phyloP scores from a whole-genome alignment of 164 flowering plant genomes.

The Piper betle region DNA sequence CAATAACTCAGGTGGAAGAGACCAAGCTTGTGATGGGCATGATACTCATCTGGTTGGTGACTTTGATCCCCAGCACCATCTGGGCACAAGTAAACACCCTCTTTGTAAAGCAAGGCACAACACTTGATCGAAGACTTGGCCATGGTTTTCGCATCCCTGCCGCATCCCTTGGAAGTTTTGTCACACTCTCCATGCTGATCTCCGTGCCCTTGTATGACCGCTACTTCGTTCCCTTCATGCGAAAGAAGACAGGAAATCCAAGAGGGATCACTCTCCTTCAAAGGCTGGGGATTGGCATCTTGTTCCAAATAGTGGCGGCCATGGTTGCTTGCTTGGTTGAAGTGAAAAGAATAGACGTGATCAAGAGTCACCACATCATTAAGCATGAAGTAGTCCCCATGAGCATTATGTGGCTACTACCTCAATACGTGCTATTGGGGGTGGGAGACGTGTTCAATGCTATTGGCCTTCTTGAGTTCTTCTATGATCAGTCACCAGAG shows the following conservation, averaged over 20 bases:
- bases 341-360: slow-evolving; percentile 36
- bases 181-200: slow-evolving; percentile 68
- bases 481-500: slow-evolving; percentile 79
- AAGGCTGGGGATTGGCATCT: slow-evolving; percentile 62
- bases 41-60: slow-evolving; percentile 56
- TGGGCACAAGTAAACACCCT: slow-evolving; percentile 84
- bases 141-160: slow-evolving; percentile 58
- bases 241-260: slow-evolving; percentile 48
- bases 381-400: slow-evolving; percentile 52
- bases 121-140: slow-evolving; percentile 42
- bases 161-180: slow-evolving; percentile 67
- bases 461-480: slow-evolving; percentile 62
- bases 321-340: slow-evolving; percentile 50
- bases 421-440: slow-evolving; percentile 63
- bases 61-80: slow-evolving; percentile 66
- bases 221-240: slow-evolving; percentile 63
- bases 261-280: slow-evolving; percentile 79
- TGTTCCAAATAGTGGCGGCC: slow-evolving; percentile 45
- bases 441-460: slow-evolving; percentile 72
- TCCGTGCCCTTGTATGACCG: slow-evolving; percentile 70
- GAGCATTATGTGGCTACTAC: slow-evolving; percentile 66
- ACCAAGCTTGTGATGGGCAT: slow-evolving; percentile 57
- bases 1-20: slow-evolving; percentile 79
- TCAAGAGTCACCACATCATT: slow-evolving; percentile 17
- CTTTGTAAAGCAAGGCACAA: slow-evolving; percentile 81